phyloP scores from a whole-genome alignment of 768 basidiomycete genomes.

The Pleurotus giganteus region DNA sequence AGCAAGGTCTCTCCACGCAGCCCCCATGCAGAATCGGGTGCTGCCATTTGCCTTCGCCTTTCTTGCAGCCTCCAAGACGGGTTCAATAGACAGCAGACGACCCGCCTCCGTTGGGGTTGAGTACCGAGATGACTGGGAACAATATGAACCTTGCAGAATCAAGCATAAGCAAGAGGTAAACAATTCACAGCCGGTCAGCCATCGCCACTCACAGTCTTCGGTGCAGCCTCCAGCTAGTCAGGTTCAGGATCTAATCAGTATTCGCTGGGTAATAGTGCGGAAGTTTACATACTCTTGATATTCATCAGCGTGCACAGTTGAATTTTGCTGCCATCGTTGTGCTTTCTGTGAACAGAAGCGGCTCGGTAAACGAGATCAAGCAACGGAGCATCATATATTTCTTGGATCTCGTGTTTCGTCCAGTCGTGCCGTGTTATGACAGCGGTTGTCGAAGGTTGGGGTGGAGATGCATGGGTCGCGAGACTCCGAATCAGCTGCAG shows the following conservation, averaged over 20 bases:
- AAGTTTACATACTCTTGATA: constrained; percentile 81
- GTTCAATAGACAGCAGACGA: constrained; percentile 82
- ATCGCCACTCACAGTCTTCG: constrained; percentile 77
- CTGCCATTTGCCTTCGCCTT: constrained; percentile 96
- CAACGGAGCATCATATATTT: constrained; percentile 82
- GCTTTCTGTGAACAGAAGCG: constrained; percentile 77
- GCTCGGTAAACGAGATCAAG: constrained; percentile 89
- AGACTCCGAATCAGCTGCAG: constrained; percentile 44
- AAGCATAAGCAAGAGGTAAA: neutral
- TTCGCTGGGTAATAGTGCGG: constrained; percentile 21
- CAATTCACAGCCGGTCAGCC: neutral
- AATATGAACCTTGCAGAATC: constrained; percentile 76
- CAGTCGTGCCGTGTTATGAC: constrained; percentile 58
- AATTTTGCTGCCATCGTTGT: constrained; percentile 87
- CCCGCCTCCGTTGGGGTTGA: constrained; percentile 87
- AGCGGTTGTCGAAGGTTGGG: constrained; percentile 19
- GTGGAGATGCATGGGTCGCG: constrained; percentile 56
- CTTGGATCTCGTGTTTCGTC: constrained; percentile 77
- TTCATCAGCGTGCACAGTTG: constrained; percentile 98
- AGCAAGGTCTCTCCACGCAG: constrained; percentile 94
- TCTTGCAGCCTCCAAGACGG: constrained; percentile 89
- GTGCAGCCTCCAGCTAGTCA: constrained; percentile 85
- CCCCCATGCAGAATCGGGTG: constrained; percentile 98
- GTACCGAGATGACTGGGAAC: constrained; percentile 96
- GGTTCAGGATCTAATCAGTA: constrained; percentile 12